phyloP scores from a whole-genome alignment of 1,284 basidiomycete species.

The Schizophyllum amplum region DNA sequence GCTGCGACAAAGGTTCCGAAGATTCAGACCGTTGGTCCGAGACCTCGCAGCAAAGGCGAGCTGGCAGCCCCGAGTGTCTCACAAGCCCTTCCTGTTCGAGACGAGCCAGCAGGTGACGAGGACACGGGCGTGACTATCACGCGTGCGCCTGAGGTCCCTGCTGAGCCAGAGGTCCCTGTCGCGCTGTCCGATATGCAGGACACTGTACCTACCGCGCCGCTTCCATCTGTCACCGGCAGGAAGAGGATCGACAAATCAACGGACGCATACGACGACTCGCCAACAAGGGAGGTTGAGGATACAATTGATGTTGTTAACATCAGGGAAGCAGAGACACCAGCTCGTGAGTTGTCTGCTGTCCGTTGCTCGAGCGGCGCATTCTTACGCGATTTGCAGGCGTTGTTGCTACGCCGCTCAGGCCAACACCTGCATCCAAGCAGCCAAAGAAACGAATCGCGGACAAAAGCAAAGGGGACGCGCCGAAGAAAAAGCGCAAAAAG shows the following conservation, averaged over 20 bases:
- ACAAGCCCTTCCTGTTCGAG: background rate
- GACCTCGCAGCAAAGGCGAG: background rate
- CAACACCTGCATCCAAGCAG: background rate
- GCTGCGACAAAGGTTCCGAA: background rate
- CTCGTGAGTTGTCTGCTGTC: too few species aligned
- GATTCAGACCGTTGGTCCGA: background rate
- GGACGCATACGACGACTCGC: too few species aligned
- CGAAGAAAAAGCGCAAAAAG: conserved; percentile 20
- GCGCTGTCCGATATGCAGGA: background rate
- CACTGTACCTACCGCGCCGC: background rate
- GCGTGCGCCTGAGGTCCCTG: background rate
- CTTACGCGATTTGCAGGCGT: background rate
- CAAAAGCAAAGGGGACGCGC: conserved; percentile 4
- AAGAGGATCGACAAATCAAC: too few species aligned
- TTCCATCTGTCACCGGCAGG: too few species aligned
- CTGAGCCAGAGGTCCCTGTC: background rate
- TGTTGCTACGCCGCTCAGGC: background rate
- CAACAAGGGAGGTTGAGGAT: too few species aligned
- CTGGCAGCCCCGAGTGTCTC: background rate
- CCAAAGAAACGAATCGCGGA: background rate
- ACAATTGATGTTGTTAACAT: too few species aligned
- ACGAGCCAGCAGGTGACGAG: background rate
- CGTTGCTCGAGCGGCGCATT: background rate
- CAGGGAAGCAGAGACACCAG: too few species aligned
- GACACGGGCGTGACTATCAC: background rate